Conservation (phyloP, 129 eudicot genomes). For the Silybum marianum region DNA sequence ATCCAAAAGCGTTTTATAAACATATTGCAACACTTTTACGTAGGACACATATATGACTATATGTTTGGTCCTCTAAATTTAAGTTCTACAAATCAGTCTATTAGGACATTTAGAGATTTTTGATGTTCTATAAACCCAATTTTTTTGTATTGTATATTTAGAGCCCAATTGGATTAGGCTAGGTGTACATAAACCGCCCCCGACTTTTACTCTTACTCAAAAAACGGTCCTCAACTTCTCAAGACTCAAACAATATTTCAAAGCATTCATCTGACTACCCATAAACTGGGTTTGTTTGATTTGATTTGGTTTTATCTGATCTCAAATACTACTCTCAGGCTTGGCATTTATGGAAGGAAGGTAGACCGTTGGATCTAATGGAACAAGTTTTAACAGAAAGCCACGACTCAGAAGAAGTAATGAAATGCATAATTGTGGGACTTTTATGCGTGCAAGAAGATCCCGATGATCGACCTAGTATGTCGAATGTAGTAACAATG, state of each 20-base stretch:
- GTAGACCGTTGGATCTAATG: conserved; percentile 37
- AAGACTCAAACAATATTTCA: background rate
- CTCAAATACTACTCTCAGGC: conserved; percentile 25
- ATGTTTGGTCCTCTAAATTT: no score
- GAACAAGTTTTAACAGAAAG: conserved; percentile 35
- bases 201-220: no score
- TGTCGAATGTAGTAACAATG: conserved; percentile 44
- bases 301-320: conserved; percentile 13
- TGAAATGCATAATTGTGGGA: conserved; percentile 47
- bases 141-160: no score
- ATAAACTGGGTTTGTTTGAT: background rate
- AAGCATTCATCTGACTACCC: background rate
- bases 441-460: conserved; percentile 61
- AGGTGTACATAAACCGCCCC: background rate
- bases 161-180: background rate
- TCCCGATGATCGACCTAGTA: conserved; percentile 51
- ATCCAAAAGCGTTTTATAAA: background rate
- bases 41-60: no score
- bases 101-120: no score
- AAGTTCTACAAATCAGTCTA: no score
- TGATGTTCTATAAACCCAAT: no score
- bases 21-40: background rate
- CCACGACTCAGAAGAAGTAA: conserved; percentile 27
- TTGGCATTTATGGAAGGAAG: conserved; percentile 48
- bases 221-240: no score